Conservation (phyloP, 2,329 filamentous ascomycete species). For the Epichloe baconii region DNA sequence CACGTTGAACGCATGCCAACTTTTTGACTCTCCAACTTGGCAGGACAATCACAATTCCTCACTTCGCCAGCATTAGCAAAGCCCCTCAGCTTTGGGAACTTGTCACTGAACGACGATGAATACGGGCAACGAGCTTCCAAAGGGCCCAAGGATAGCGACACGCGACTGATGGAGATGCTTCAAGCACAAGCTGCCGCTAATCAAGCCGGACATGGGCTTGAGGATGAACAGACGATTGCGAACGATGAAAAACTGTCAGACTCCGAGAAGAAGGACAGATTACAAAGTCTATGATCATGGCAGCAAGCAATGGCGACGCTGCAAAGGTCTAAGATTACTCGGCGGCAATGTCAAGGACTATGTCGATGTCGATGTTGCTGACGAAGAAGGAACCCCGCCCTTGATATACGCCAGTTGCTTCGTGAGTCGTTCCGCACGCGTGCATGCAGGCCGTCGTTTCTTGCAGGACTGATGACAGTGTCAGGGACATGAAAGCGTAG, state of each 20-base stretch:
- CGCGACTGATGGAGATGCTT: constrained; percentile 87
- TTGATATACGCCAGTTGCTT: constrained; percentile 98
- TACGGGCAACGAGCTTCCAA: constrained; percentile 49
- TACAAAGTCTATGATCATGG: constrained; percentile 87
- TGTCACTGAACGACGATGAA: constrained; percentile 70
- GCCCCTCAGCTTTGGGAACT: constrained; percentile 67
- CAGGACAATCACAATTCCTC: constrained; percentile 91
- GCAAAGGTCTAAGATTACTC: constrained; percentile 66
- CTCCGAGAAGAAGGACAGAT: constrained; percentile 61
- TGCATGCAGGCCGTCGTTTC: background rate
- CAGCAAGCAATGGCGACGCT: constrained; percentile 89
- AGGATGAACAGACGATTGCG: constrained; percentile 70
- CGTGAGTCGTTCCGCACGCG: constrained; percentile 36
- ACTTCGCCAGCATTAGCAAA: constrained; percentile 76
- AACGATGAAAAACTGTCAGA: constrained; percentile 60
- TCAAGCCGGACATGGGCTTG: constrained; percentile 56
- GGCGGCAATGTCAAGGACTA: constrained; percentile 59
- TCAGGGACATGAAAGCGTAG: constrained; percentile 79
- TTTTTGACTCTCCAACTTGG: constrained; percentile 12
- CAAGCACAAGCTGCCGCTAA: constrained; percentile 81
- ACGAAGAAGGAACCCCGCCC: constrained; percentile 92
- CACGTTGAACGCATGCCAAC: background rate
- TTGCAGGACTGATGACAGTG: constrained; percentile 2
- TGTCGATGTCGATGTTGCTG: constrained; percentile 74
- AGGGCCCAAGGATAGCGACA: constrained; percentile 60